A percentile compares a stretch with the other conserved stretches of the same genome.
Evolutionary conservation across 2,329 filamentous ascomycete species (phyloP).

Genomic region (Monilinia fructicola): DNA sequence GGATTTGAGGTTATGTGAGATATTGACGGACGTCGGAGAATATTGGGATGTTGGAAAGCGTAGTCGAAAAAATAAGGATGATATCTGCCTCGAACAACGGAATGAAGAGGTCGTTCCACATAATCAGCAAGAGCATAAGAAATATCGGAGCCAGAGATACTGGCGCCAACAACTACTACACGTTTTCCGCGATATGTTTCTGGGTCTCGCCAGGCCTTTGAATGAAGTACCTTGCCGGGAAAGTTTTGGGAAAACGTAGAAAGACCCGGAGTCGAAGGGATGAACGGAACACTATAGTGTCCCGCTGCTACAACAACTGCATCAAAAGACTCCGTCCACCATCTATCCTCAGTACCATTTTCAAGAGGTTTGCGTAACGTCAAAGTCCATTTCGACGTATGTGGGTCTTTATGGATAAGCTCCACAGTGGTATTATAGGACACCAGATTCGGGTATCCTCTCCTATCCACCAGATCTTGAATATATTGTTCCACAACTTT

Average conservation of each 20-base stretch:
- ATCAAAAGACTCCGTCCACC: constrained; percentile 65
- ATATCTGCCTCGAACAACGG: constrained; percentile 55
- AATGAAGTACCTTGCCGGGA: constrained; percentile 59
- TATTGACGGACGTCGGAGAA: constrained; percentile 50
- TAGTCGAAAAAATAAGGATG: constrained; percentile 56
- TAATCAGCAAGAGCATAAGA: constrained; percentile 52
- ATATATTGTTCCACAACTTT: constrained; percentile 57
- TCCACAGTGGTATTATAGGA: constrained; percentile 63
- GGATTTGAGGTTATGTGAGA: constrained; percentile 43
- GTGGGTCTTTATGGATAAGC: constrained; percentile 50
- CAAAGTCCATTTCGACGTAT: constrained; percentile 51
- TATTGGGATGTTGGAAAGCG: constrained; percentile 60
- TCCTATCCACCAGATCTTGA: constrained; percentile 50
- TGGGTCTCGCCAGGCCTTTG: constrained; percentile 70
- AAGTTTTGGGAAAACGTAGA: constrained; percentile 55
- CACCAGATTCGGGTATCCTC: constrained; percentile 53
- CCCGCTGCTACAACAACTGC: constrained; percentile 66
- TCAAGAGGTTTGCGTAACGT: constrained; percentile 49
- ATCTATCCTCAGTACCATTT: constrained; percentile 49
- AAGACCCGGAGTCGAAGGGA: constrained; percentile 61
- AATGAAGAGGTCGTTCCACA: constrained; percentile 50
- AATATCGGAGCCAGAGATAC: constrained; percentile 64
- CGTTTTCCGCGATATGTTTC: constrained; percentile 55
- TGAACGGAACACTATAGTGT: constrained; percentile 64
- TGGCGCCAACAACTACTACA: constrained; percentile 61